These are phyloP conservation scores for Thuidium tamariscinum DNA, from an alignment of 225 moss, liverwort and hornwort genomes.

Conservation along the genomic window DNA sequence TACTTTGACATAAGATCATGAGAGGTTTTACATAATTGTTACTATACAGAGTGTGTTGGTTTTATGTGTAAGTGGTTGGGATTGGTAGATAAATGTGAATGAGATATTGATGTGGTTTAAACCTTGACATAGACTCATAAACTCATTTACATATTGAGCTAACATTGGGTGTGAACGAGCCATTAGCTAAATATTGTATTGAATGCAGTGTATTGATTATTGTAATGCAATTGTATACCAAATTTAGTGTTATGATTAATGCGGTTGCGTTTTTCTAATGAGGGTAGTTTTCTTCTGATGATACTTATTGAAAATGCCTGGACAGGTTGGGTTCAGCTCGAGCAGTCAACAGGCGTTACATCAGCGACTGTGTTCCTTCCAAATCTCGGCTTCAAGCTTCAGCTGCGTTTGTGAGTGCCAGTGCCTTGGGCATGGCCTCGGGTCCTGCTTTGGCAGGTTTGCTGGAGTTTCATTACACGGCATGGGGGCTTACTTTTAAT, in stretches of 20 bases:
- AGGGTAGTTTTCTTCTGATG: background rate
- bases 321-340: constrained; percentile 74
- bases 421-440: constrained; percentile 83
- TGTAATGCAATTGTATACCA: background rate
- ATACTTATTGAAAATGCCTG: background rate
- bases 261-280: background rate
- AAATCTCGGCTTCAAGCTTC: constrained; percentile 59
- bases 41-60: background rate
- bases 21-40: background rate
- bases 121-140: background rate
- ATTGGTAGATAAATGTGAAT: background rate
- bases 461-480: constrained; percentile 23
- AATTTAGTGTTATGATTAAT: background rate
- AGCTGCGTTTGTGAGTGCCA: constrained; percentile 85
- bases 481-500: constrained; percentile 45
- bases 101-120: background rate
- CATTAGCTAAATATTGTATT: background rate
- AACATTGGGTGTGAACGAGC: background rate
- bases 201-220: background rate
- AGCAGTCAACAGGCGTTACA: constrained; percentile 82
- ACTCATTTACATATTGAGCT: background rate
- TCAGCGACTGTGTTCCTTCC: constrained; percentile 67
- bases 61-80: background rate
- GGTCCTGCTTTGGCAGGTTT: constrained; percentile 74
- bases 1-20: background rate